Conservation (phyloP, 108 stramenopile genomes). For the Licmophora abbreviata region DNA sequence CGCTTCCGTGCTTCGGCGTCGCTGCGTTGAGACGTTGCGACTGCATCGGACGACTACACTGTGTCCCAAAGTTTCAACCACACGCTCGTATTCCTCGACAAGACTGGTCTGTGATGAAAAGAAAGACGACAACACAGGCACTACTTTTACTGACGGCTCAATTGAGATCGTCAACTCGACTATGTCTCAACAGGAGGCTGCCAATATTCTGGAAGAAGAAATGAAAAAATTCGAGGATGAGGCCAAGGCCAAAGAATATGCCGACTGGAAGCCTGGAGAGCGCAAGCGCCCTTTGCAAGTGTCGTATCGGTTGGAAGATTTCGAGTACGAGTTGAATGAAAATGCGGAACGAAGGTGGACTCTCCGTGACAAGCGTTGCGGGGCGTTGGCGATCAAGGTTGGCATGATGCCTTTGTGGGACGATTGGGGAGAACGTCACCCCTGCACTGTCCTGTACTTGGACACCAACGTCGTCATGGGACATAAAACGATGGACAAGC, state of each 20-base stretch:
- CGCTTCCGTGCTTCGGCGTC: too few species aligned
- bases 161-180: conserved; percentile 18
- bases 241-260: conserved; percentile 24
- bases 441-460: conserved; percentile 88
- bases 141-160: too few species aligned
- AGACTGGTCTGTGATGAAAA: too few species aligned
- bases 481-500: conserved; percentile 73
- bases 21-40: too few species aligned
- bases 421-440: conserved; percentile 90
- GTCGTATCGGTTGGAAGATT: conserved; percentile 55
- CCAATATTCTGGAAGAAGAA: conserved; percentile 53
- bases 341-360: conserved; percentile 53
- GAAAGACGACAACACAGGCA: too few species aligned
- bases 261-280: conserved; percentile 81
- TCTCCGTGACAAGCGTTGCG: conserved; percentile 73
- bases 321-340: conserved; percentile 49
- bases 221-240: conserved; percentile 40
- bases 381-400: conserved; percentile 90
- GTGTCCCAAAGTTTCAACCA: too few species aligned
- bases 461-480: conserved; percentile 89
- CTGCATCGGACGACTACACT: too few species aligned
- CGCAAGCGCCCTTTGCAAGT: conserved; percentile 69
- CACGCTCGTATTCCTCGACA: too few species aligned
- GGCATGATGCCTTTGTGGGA: conserved; percentile 98
- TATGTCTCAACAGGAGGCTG: conserved; percentile 50